Evolutionary conservation across 148 eudicot genomes (phyloP).

Genomic region (Camellia granthamiana): DNA sequence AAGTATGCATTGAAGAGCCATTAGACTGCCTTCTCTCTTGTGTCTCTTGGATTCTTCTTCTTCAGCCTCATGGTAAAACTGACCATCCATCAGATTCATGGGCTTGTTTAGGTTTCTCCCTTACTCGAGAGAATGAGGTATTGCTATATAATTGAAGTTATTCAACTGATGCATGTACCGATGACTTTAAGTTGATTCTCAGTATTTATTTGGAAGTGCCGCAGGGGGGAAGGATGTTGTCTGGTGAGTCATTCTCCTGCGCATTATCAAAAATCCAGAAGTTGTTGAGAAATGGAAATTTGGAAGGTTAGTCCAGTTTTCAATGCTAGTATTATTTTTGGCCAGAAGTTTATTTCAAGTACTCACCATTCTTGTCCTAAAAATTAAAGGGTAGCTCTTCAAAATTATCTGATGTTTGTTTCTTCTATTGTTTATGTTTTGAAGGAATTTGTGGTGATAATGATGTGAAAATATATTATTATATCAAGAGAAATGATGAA

Average conservation of each 20-base stretch:
- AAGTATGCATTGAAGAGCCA: slow-evolving; percentile 42
- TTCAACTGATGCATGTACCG: neutral
- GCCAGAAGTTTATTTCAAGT: neutral
- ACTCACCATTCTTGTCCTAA: neutral
- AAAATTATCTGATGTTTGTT: too few relatives aligned
- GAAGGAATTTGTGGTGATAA: neutral
- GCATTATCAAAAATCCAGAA: slow-evolving; percentile 44
- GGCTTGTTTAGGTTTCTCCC: slow-evolving; percentile 58
- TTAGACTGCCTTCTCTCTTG: slow-evolving; percentile 57
- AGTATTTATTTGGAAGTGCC: slow-evolving; percentile 5
- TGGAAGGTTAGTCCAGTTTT: slow-evolving; percentile 41
- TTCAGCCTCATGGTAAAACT: slow-evolving; percentile 47
- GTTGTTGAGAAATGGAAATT: slow-evolving; percentile 36
- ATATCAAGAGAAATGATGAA: neutral
- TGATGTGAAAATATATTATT: neutral
- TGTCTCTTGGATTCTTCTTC: slow-evolving; percentile 56
- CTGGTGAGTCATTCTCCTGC: slow-evolving; percentile 42
- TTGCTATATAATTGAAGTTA: neutral
- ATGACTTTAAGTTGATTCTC: neutral
- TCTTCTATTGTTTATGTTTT: neutral
- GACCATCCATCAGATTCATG: slow-evolving; percentile 34
- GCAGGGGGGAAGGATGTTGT: slow-evolving; percentile 41
- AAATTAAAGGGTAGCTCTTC: neutral
- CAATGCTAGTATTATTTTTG: neutral
- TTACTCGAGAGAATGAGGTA: slow-evolving; percentile 63